Base-by-base conservation (phyloP, 1,284 basidiomycete genomes). In the Fomitopsis pinicola region DNA sequence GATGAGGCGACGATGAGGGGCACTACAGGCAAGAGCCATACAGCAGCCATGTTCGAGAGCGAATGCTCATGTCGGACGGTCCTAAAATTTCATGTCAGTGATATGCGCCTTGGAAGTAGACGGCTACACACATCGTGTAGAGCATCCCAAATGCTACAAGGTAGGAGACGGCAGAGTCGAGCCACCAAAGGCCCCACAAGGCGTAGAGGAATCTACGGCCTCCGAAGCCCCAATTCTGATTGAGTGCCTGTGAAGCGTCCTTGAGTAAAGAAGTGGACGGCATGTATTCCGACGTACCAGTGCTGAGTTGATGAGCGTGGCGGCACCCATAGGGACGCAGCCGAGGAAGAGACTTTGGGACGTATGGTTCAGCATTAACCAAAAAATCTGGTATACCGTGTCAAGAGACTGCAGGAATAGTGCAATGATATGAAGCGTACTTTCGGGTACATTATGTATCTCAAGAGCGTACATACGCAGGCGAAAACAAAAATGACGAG, bases 161-260 rank as follows among this genome's bases (percentile, higher is more conserved):
- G 30, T 83, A 69, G 0, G 86, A 81, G 3, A 84, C 48, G 0
- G 73, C 62, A 0, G 78, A 73, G 65, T 84, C 80, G 42, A 85
- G 57, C 88, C 86, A 89, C 88, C 88, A 90, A 17, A 85, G 71
- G 2, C 71, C 82, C 79, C 86, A 85, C 5, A 86, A 73, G 10
- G 81, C 70, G 40, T 77, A 80, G 3, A 82, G 75, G 65, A 86
- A 85, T 2, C 67, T 59, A 0, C 55, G 66, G 2, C 83, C 83
- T 56, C 82, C 83, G 52, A 82, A 72, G 6, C 69, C 68, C 22
- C 70, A 71, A 50, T 74, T 69, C 62, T 72, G 68, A 59, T 75
- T 63, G 50, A 68, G 26, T 40, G 53, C 61, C 64, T 67, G 5
- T 3, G 14, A 12, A 19, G 26, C 14, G 58, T 50, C 14, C 62